Evolutionary conservation across 352 stramenopile genomes (phyloP), one percentile per base, ranked within the genome.

Genomic region (Pythium grandisporangium): DNA sequence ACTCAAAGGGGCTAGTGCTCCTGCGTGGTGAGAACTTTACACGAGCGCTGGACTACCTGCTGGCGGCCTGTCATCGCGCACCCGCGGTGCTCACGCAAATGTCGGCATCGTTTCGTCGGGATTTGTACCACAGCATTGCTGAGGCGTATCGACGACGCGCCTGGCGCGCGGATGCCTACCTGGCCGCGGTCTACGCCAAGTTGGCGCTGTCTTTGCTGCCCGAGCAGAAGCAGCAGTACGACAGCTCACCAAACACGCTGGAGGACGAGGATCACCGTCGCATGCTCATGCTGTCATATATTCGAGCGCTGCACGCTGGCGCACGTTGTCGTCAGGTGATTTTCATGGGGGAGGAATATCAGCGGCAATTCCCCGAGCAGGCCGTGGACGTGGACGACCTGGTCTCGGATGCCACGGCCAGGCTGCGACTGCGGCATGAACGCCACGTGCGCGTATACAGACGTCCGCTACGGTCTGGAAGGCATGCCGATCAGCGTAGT

Each of bases 161-260:
- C 2, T 92, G 79, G 79, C 80, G 68, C 40, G 71, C 66, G 22
- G 79, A 90, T 30, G 53, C 40, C 0, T 87, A 84, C 48, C 30
- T 90, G 17, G 60, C 79, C 16, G 57, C 66, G 7, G 55, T 78
- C 21, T 72, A 82, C 22, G 82, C 74, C 48, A 84, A 84, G 26
- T 66, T 63, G 23, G 73, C 76, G 0, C 45, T 87, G 22, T 61
- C 81, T n/a, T 34, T 89, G 2, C 58, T 73, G 29, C 53, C 60
- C 3, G 52, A 56, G 14, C 61, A 86, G 40, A n/a, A n/a, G n/a
- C n/a, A n/a, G n/a, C n/a, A n/a, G n/a, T n/a, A n/a, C n/a, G n/a
- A n/a, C n/a, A n/a, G n/a, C n/a, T n/a, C n/a, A n/a, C n/a, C n/a
- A n/a, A n/a, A n/a, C n/a, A n/a, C n/a, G n/a, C n/a, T n/a, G n/a